phyloP scores from a whole-genome alignment of 2,329 filamentous ascomycete genomes.

The Eurotiales sp. region DNA sequence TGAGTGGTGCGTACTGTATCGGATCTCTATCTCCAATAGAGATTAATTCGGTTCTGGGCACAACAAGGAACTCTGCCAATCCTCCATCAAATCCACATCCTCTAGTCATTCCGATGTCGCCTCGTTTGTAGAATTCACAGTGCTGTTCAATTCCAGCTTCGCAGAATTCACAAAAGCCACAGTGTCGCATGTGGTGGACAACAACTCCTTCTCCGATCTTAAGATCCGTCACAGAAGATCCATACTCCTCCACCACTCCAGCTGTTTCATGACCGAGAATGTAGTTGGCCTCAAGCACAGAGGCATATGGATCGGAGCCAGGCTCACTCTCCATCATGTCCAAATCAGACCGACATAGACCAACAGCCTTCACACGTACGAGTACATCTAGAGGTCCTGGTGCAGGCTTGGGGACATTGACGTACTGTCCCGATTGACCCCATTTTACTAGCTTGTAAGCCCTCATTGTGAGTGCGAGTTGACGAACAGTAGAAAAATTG shows the following conservation, averaged over 20 bases:
- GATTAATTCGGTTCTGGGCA: constrained; percentile 15
- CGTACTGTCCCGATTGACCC: constrained; percentile 17
- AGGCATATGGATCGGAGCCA: constrained; percentile 12
- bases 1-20: constrained; percentile 15
- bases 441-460: background rate
- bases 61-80: constrained; percentile 16
- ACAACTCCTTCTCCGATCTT: constrained; percentile 17
- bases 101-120: constrained; percentile 11
- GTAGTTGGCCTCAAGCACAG: constrained; percentile 12
- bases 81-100: constrained; percentile 17
- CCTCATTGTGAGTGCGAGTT: background rate
- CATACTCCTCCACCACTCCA: constrained; percentile 13
- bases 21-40: constrained; percentile 14
- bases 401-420: constrained; percentile 14
- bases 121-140: constrained; percentile 12
- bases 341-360: constrained; percentile 24
- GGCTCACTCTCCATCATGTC: constrained; percentile 16
- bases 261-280: constrained; percentile 17
- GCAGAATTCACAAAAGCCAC: constrained; percentile 17
- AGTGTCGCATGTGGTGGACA: constrained; percentile 18
- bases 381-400: constrained; percentile 19
- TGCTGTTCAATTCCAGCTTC: constrained; percentile 15
- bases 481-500: too few relatives aligned
- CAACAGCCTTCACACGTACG: constrained; percentile 21
- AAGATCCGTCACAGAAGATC: constrained; percentile 16